Conservation (phyloP, 768 basidiomycete species). For the Roridomyces roridus region DNA sequence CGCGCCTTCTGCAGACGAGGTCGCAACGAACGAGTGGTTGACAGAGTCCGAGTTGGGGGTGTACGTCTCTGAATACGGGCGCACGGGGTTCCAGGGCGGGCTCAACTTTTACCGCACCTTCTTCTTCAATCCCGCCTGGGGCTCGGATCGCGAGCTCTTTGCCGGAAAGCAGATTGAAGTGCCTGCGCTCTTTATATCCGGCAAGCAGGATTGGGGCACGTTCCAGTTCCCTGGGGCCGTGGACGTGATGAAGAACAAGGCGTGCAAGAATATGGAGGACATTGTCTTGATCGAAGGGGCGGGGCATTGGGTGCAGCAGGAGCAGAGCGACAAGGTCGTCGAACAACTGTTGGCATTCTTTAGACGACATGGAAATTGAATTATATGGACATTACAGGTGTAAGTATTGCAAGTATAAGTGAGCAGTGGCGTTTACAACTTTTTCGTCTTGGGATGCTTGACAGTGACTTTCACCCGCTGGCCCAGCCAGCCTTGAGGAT, state of each 20-base stretch:
- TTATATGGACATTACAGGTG: not conserved
- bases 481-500: constrained; percentile 14
- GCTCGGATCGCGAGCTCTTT: constrained; percentile 51
- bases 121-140: constrained; percentile 39
- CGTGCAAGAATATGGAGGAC: constrained; percentile 22
- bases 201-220: constrained; percentile 65
- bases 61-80: constrained; percentile 53
- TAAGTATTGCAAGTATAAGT: not conserved
- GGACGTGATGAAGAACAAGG: constrained; percentile 6
- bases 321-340: constrained; percentile 13
- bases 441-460: constrained; percentile 16
- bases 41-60: constrained; percentile 52
- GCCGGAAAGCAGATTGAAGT: constrained; percentile 51
- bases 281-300: constrained; percentile 24
- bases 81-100: constrained; percentile 70
- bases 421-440: not conserved
- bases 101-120: constrained; percentile 60
- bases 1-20: constrained; percentile 37
- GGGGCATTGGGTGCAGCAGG: constrained; percentile 25
- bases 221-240: constrained; percentile 56
- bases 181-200: constrained; percentile 64
- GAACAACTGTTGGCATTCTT: constrained; percentile 17
- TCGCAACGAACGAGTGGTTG: constrained; percentile 48
- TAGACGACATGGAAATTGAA: not conserved
- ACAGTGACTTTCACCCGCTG: constrained; percentile 22